Evolutionary conservation across 2,329 filamentous ascomycete genomes (phyloP), one percentile per base, ranked within the genome.

Genomic region (Colletotrichum shisoi): DNA sequence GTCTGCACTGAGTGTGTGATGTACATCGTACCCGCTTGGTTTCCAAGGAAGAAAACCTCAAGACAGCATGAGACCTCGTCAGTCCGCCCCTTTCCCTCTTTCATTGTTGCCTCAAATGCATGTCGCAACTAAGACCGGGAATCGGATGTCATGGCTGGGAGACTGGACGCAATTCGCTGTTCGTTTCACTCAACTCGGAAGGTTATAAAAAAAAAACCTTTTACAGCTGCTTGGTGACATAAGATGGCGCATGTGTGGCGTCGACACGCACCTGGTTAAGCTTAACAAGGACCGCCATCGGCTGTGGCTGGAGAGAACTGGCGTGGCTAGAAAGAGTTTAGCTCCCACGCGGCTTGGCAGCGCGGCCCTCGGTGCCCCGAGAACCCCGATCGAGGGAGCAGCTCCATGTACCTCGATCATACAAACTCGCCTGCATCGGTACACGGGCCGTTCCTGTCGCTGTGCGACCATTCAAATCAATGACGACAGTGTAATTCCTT

Each of bases 401-500:
- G 45, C 24, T 5, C 13, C 19, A 67, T 49, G 67, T 67, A 67
- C 53, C 63, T 24, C 7, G 6, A 45, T 53, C 60, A 59, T 59
- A 67, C 54, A 59, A 67, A 56, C 12, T 56, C n/a, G 24, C 21
- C 11, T 2, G 19, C 37, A 67, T 44, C 48, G 63, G 37, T 67
- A 69, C 67, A 64, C 31, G 15, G 37, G 24, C 57, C 46, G 37
- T 56, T 3, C 2, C 24, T 4, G 1, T 58, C 39, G 3, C 27
- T 44, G 24, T 13, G 40, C 64, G 37, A 58, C 45, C 34, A 19
- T 34, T 57, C 21, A 40, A 66, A 27, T 70, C 69, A 53, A 70
- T 70, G 69, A 70, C 69, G 69, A 70, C 67, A 61, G 19, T 61
- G 59, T 39, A 62, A 34, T 56, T 60, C 40, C 56, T 49, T 39